Conservation (phyloP, 2,329 filamentous ascomycete genomes). For the Alternaria sp. region DNA sequence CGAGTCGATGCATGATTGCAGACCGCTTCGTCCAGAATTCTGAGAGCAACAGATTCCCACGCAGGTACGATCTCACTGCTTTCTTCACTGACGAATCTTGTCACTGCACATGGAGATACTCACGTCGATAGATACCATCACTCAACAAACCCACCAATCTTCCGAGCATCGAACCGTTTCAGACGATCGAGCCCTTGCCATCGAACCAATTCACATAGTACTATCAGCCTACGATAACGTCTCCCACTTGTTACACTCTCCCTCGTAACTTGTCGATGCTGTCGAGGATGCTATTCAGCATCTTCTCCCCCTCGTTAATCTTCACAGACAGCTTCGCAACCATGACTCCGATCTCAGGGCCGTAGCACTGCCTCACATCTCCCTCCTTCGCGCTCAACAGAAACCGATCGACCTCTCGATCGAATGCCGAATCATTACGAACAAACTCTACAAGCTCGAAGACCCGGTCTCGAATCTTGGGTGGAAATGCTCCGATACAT, state of each 20-base stretch:
- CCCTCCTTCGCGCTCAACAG: neutral
- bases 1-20: neutral
- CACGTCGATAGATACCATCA: neutral
- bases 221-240: neutral
- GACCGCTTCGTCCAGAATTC: neutral
- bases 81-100: neutral
- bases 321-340: neutral
- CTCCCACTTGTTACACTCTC: neutral
- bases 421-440: neutral
- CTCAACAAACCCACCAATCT: neutral
- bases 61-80: neutral
- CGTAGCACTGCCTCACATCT: neutral
- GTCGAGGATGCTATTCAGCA: neutral
- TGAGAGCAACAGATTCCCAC: neutral
- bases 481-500: neutral
- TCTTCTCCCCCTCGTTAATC: neutral
- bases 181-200: neutral
- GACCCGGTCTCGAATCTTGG: neutral
- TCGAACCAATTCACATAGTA: neutral
- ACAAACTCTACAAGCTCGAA: neutral
- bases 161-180: neutral
- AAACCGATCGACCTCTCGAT: neutral
- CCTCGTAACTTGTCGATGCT: neutral
- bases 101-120: neutral
- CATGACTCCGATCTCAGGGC: neutral